Base-by-base conservation (phyloP, 169 alveolate species). In the Plasmodium yoelii region DNA sequence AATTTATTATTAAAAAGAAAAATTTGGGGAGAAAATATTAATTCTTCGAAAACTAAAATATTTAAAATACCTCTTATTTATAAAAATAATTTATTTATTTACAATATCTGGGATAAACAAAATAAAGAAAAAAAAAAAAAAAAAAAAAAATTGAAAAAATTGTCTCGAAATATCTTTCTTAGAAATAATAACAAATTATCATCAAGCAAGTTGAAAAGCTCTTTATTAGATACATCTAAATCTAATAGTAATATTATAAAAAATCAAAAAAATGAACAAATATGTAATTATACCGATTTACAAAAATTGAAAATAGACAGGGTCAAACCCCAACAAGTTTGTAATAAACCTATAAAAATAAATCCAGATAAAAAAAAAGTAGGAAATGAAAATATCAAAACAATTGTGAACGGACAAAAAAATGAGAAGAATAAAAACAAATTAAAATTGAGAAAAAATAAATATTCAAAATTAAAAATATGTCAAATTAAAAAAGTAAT, bases 21-120 rank as follows among this genome's bases (percentile, higher is more conserved):
- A 86, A 69, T 86, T 15, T 86, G 91, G 91, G 91, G 91, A 51
- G 65, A 55, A 2, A 86, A 86, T 70, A 86, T 86, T 26, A 86
- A 86, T 60, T 57, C 86, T 1, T 70, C 74, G 9, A 86, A 86
- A 53, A 86, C 91, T 6, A 86, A 86, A 47, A 70, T 86, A 24
- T 86, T 86, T 44, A 86, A 86, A 53, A 22, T 86, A 2, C 91
- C 91, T 42, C 28, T 86, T 8, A 86, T 86, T 57, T 86, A 49
- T 86, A 86, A 42, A 51, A 82, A 18, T 13, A 39, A 34, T 10
- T 65, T 82, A 22, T 53, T 82, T 3, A 15, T 39, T 12, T n/a
- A 67, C 28, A 71, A 47, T 28, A 7, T 47, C 18, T 71, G 65
- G 86, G 39, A 63, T 19, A 7, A 28, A 4, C 39, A 12, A 24